Percentiles rank a stretch among this genome's conserved stretches.
phyloP scores from a whole-genome alignment of 2,329 filamentous ascomycete genomes.

The Emergomyces pasteurianus region DNA sequence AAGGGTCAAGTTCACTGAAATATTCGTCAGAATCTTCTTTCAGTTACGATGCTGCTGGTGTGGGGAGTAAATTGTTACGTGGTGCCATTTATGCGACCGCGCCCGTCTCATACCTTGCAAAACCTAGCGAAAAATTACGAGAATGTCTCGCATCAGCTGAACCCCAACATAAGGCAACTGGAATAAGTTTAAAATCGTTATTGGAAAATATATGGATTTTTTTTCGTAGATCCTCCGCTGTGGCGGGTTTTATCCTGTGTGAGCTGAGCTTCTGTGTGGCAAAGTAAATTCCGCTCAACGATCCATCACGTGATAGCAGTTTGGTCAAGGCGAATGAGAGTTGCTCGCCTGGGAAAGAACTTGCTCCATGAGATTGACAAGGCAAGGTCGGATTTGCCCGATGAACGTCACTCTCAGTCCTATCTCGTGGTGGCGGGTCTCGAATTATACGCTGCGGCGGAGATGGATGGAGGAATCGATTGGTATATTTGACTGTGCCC shows the following conservation, averaged over 20 bases:
- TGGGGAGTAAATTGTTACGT: not conserved
- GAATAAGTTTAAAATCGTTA: not conserved
- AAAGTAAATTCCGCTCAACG: not conserved
- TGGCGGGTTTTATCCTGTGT: not conserved
- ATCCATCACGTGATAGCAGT: not conserved
- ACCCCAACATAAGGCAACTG: not conserved
- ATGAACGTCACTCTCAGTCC: not conserved
- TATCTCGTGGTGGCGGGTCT: not conserved
- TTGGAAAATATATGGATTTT: not conserved
- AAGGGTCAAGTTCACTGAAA: not conserved
- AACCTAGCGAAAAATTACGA: not conserved
- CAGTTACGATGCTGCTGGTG: not conserved
- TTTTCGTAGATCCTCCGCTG: not conserved
- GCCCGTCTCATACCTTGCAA: not conserved
- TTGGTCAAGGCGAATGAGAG: not conserved
- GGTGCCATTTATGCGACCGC: not conserved
- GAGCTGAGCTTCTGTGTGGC: not conserved
- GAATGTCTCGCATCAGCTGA: not conserved
- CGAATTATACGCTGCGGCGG: not conserved
- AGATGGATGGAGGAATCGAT: not conserved
- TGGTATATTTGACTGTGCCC: not conserved
- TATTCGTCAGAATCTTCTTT: not conserved
- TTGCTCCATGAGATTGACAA: not conserved
- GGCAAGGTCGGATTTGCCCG: not conserved
- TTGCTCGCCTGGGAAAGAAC: not conserved